Conservation (phyloP, 1,284 basidiomycete genomes). For the Microbotryomycetes sp. region DNA sequence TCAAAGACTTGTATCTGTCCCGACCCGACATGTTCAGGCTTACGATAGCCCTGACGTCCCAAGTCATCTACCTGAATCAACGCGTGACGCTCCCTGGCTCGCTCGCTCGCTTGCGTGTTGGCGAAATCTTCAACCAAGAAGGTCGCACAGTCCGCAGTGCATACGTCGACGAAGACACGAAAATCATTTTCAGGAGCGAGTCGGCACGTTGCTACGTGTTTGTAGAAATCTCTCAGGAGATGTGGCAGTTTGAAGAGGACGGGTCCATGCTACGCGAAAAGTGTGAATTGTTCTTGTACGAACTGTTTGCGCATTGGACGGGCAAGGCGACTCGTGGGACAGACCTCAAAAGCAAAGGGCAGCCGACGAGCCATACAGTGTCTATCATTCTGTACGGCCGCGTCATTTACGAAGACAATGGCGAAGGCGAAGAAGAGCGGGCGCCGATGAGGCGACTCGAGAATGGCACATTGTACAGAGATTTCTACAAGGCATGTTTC, state of each 20-base stretch:
- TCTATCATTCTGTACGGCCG: conserved; percentile 92
- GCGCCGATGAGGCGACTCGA: conserved; percentile 27
- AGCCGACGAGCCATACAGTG: conserved; percentile 78
- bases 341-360: conserved; percentile 17
- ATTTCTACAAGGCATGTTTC: conserved; percentile 54
- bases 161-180: conserved; percentile 73
- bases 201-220: conserved; percentile 82
- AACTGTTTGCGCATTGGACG: conserved; percentile 25
- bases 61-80: conserved; percentile 52
- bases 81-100: conserved; percentile 69
- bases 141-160: conserved; percentile 54
- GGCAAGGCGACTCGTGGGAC: conserved; percentile 17
- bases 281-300: conserved; percentile 79
- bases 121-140: conserved; percentile 59
- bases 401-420: conserved; percentile 72
- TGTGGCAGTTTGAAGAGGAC: conserved; percentile 96
- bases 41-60: conserved; percentile 55
- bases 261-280: conserved; percentile 59
- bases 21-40: conserved; percentile 90
- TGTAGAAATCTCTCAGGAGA: conserved; percentile 85
- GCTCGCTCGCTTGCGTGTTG: conserved; percentile 63
- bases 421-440: conserved; percentile 60
- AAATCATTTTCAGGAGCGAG: conserved; percentile 79
- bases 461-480: conserved; percentile 59
- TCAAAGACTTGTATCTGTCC: conserved; percentile 62